Conservation (phyloP, 257 asterid genomes). For the Solanum ahanhuiri region DNA sequence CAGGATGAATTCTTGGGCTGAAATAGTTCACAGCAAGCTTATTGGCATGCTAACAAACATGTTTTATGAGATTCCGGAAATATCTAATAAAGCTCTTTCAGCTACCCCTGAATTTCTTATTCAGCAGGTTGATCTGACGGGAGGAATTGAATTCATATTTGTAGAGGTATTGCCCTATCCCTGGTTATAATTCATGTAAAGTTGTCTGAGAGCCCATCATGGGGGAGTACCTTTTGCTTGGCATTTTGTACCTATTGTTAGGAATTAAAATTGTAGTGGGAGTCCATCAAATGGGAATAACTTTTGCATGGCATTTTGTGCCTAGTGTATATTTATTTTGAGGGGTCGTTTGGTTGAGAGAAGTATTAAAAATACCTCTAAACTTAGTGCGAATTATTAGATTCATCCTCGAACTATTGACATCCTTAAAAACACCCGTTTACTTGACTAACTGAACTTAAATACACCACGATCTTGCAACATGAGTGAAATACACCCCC, state of each 20-base stretch:
- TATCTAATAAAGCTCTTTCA: slow-evolving; percentile 47
- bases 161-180: slow-evolving; percentile 54
- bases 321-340: not conserved
- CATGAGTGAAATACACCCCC: not conserved
- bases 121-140: slow-evolving; percentile 87
- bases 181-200: slow-evolving; percentile 1
- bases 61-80: slow-evolving; percentile 78
- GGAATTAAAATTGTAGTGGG: not conserved
- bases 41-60: slow-evolving; percentile 88
- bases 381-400: not conserved
- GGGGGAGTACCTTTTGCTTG: not conserved
- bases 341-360: not conserved
- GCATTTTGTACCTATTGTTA: not conserved
- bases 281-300: not conserved
- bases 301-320: not conserved
- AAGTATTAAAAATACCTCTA: not conserved
- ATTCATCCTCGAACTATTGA: not conserved
- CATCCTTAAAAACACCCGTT: not conserved
- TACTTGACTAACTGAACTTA: not conserved
- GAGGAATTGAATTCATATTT: slow-evolving; percentile 89
- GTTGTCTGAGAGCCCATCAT: not conserved
- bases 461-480: not conserved
- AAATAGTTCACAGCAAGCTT: slow-evolving; percentile 89
- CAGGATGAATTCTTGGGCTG: slow-evolving; percentile 91
- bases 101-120: slow-evolving; percentile 62